Evolutionary conservation across 495 filamentous ascomycete genomes (phyloP).

Genomic region (Entonaema liquescens): DNA sequence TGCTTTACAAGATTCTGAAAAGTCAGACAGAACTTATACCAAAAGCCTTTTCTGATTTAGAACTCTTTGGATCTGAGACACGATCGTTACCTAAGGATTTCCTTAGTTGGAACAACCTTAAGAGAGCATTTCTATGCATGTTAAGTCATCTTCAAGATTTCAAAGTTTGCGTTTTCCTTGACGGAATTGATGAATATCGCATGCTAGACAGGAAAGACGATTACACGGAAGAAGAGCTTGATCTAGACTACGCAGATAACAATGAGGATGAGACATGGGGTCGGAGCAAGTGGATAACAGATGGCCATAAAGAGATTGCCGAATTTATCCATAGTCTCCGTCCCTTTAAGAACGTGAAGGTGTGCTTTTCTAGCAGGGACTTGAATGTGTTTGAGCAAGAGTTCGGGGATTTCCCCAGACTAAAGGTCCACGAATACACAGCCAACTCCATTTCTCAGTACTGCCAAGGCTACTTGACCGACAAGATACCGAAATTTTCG

Average conservation of each 20-base stretch:
- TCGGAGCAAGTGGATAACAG: neutral
- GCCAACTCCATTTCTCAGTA: neutral
- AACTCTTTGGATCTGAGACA: neutral
- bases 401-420: neutral
- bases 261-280: neutral
- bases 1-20: neutral
- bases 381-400: neutral
- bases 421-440: neutral
- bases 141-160: neutral
- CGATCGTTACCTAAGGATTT: neutral
- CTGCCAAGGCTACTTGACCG: neutral
- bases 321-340: neutral
- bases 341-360: neutral
- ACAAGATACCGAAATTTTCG: neutral
- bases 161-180: neutral
- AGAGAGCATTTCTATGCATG: neutral
- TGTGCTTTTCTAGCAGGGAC: neutral
- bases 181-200: neutral
- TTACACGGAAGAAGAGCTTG: neutral
- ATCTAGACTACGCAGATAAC: neutral
- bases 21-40: neutral
- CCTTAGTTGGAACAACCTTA: neutral
- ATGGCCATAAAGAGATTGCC: neutral
- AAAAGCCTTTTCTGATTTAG: neutral
- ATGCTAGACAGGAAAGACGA: neutral